Conservation (phyloP, 2,329 filamentous ascomycete species). For the Monilinia aucupariae region DNA sequence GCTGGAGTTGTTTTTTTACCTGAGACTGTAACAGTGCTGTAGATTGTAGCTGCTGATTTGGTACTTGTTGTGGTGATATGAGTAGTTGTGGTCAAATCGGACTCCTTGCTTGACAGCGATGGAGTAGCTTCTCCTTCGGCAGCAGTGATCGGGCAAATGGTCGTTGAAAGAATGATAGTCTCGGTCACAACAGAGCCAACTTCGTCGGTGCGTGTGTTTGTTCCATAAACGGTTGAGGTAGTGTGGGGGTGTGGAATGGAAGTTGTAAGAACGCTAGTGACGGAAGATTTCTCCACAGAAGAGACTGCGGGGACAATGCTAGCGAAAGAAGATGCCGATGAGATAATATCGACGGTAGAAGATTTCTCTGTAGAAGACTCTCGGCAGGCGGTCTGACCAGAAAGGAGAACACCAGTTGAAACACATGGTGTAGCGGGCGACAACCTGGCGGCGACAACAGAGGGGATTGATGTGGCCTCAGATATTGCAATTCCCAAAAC, state of each 20-base stretch:
- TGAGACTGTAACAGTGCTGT: conserved; percentile 6
- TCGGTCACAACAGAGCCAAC: conserved; percentile 13
- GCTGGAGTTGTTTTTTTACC: neutral
- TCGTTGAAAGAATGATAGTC: conserved; percentile 13
- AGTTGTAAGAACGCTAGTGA: neutral
- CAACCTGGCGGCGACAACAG: neutral
- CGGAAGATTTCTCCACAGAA: neutral
- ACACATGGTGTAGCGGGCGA: neutral
- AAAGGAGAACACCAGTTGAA: conserved; percentile 5
- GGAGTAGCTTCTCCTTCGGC: neutral
- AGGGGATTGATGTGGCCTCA: neutral
- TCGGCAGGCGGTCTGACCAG: conserved; percentile 4
- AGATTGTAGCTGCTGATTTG: neutral
- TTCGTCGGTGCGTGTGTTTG: conserved; percentile 8
- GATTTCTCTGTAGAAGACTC: neutral
- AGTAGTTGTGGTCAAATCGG: neutral
- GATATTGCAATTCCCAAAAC: neutral
- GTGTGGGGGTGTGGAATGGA: neutral
- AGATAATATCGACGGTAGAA: neutral
- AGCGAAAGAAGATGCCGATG: neutral
- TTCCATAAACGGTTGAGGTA: conserved; percentile 7
- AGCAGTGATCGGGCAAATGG: conserved; percentile 8
- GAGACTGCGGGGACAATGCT: neutral
- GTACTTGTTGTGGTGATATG: neutral
- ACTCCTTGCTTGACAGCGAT: neutral